Conservation (phyloP, 2,329 filamentous ascomycete genomes). For the Verticillium nubilum region DNA sequence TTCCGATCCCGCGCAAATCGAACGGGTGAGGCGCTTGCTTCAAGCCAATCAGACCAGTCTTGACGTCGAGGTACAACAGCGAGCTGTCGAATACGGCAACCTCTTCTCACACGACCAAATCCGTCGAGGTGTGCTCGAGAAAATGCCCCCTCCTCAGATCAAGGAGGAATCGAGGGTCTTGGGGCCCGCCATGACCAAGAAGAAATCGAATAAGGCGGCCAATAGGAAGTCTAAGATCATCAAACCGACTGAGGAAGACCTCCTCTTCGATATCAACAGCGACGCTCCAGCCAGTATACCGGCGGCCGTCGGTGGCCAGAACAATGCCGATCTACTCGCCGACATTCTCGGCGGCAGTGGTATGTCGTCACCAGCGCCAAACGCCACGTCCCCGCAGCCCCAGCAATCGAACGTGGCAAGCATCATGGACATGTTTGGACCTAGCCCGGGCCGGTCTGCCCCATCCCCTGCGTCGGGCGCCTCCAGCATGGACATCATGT, state of each 20-base stretch:
- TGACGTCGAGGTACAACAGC: conserved; percentile 92
- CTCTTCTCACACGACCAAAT: conserved; percentile 89
- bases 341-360: conserved; percentile 86
- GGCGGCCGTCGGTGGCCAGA: conserved; percentile 43
- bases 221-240: conserved; percentile 71
- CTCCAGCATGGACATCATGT: conserved; percentile 45
- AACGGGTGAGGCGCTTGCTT: conserved; percentile 75
- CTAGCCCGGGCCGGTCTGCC: conserved; percentile 18
- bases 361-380: conserved; percentile 42
- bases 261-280: conserved; percentile 82
- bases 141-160: conserved; percentile 97
- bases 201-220: conserved; percentile 60
- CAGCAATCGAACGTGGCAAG: conserved; percentile 56
- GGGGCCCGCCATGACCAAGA: conserved; percentile 62
- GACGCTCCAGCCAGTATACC: conserved; percentile 57
- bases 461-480: conserved; percentile 19
- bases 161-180: conserved; percentile 90
- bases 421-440: conserved; percentile 84
- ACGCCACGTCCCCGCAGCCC: conserved; percentile 41
- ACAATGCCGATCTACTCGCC: conserved; percentile 81
- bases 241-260: conserved; percentile 85
- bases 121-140: conserved; percentile 84
- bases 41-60: conserved; percentile 77
- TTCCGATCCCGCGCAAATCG: conserved; percentile 76
- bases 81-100: conserved; percentile 91